These are phyloP conservation scores for Adenanthera pavonina DNA, from an alignment of 306 rosid species.

Conservation along the genomic window DNA sequence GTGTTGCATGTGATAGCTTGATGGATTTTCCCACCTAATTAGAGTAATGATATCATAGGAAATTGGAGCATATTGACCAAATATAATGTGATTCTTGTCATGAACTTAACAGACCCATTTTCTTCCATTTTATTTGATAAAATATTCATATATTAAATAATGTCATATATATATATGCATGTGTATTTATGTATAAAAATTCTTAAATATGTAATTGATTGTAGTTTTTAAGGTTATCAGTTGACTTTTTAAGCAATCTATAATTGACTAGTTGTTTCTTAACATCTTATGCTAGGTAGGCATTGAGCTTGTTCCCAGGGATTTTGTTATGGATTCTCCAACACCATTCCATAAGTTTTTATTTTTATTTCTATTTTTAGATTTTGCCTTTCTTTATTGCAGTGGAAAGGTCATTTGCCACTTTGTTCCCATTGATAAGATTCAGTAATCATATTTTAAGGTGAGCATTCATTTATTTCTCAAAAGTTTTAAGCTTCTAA, in stretches of 20 bases:
- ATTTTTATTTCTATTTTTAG: too few species aligned
- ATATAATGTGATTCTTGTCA: constrained; percentile 9
- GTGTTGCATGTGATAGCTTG: neutral
- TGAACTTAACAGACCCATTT: constrained; percentile 25
- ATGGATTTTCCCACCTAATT: neutral
- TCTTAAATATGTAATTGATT: constrained; percentile 8
- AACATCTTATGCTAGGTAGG: constrained; percentile 69
- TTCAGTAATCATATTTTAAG: too few species aligned
- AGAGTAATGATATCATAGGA: neutral
- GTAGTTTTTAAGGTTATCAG: constrained; percentile 23
- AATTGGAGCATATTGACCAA: neutral
- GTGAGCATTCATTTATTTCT: too few species aligned
- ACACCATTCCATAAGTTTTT: constrained; percentile 63
- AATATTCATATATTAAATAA: constrained; percentile 9
- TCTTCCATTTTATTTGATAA: neutral
- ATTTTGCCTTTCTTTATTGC: too few species aligned
- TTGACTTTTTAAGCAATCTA: constrained; percentile 22
- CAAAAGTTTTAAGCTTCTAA: too few species aligned
- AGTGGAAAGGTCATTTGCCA: too few species aligned
- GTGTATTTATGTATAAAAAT: constrained; percentile 6
- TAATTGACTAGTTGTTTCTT: constrained; percentile 39
- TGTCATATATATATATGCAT: neutral
- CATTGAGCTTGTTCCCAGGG: constrained; percentile 91
- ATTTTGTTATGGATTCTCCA: constrained; percentile 90
- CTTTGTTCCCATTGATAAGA: too few species aligned